A percentile compares a stretch with the other conserved stretches of the same genome.
Conservation (phyloP, 148 eudicot species). For the Rhododendron ferrugineum region DNA sequence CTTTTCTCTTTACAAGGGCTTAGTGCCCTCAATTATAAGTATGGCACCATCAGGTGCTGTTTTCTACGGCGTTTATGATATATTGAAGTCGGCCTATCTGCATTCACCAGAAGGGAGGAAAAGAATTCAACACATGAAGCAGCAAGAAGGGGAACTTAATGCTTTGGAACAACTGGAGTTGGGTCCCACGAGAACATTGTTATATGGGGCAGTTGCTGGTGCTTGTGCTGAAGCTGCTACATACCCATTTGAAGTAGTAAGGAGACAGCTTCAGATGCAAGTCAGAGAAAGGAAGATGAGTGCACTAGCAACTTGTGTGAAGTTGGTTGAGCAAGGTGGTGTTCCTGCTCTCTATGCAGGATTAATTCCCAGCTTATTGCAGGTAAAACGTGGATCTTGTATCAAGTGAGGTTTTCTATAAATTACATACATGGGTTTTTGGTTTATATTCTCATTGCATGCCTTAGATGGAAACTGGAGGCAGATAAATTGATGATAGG, state of each 20-base stretch:
- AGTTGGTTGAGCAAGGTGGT: conserved; percentile 85
- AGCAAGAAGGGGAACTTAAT: conserved; percentile 52
- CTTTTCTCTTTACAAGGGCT: conserved; percentile 89
- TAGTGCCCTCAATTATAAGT: conserved; percentile 81
- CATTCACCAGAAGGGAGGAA: conserved; percentile 86
- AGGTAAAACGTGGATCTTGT: conserved; percentile 37
- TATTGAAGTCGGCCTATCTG: conserved; percentile 75
- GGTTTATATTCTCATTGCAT: not conserved
- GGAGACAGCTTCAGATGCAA: conserved; percentile 98
- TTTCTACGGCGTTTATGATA: conserved; percentile 92
- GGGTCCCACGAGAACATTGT: conserved; percentile 70
- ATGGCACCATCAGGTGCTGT: conserved; percentile 99
- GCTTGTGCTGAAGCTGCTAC: conserved; percentile 97
- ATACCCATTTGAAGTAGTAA: conserved; percentile 95
- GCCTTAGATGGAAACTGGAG: not conserved
- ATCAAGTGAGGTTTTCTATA: not conserved
- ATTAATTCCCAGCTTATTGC: conserved; percentile 80
- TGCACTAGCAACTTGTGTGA: conserved; percentile 77
- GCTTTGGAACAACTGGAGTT: conserved; percentile 88
- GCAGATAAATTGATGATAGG: not conserved
- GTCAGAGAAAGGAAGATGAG: conserved; percentile 66
- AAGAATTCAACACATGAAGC: conserved; percentile 73
- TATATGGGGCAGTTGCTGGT: conserved; percentile 95
- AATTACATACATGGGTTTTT: not conserved
- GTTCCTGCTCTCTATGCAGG: conserved; percentile 95